These are phyloP conservation scores for Septoria linicola DNA, from an alignment of 2,329 filamentous ascomycete species.

Conservation along the genomic window DNA sequence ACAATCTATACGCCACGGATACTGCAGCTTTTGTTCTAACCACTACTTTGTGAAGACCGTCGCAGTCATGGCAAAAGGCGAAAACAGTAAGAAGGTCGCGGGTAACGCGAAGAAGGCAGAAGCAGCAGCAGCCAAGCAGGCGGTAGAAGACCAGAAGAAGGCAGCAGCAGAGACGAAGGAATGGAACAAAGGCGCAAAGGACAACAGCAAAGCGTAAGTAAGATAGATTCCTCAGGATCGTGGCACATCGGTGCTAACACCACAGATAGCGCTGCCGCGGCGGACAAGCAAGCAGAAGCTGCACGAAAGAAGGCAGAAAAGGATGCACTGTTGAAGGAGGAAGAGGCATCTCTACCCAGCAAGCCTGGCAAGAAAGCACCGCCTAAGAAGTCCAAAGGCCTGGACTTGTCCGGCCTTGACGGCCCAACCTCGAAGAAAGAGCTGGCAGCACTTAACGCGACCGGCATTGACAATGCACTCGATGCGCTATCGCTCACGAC, in stretches of 20 bases:
- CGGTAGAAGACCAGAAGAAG: slow-evolving; percentile 65
- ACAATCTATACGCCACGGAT: too few species aligned
- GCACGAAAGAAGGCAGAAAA: slow-evolving; percentile 90
- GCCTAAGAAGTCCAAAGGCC: slow-evolving; percentile 58
- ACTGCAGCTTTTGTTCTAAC: slow-evolving; percentile 1
- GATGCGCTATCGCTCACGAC: slow-evolving; percentile 74
- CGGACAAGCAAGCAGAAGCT: slow-evolving; percentile 76
- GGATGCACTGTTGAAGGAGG: slow-evolving; percentile 76
- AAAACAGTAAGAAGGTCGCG: slow-evolving; percentile 83
- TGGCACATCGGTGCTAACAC: slow-evolving; percentile 12
- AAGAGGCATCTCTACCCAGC: slow-evolving; percentile 67
- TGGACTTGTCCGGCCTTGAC: slow-evolving; percentile 76
- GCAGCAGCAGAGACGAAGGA: slow-evolving; percentile 68
- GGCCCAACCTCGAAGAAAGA: slow-evolving; percentile 48
- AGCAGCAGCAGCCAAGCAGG: slow-evolving; percentile 75
- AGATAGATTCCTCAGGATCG: background rate
- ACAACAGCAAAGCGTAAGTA: slow-evolving; percentile 78
- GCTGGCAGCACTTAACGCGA: slow-evolving; percentile 67
- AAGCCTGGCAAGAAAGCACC: slow-evolving; percentile 71
- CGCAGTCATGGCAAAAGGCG: slow-evolving; percentile 43
- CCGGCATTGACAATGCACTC: slow-evolving; percentile 89
- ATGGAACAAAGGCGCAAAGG: slow-evolving; percentile 86
- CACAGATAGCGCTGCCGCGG: slow-evolving; percentile 70
- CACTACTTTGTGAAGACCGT: background rate
- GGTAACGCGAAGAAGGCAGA: slow-evolving; percentile 94